Conservation (phyloP, 164 flowering plant species). For the Tetrastigma voinierianum region DNA sequence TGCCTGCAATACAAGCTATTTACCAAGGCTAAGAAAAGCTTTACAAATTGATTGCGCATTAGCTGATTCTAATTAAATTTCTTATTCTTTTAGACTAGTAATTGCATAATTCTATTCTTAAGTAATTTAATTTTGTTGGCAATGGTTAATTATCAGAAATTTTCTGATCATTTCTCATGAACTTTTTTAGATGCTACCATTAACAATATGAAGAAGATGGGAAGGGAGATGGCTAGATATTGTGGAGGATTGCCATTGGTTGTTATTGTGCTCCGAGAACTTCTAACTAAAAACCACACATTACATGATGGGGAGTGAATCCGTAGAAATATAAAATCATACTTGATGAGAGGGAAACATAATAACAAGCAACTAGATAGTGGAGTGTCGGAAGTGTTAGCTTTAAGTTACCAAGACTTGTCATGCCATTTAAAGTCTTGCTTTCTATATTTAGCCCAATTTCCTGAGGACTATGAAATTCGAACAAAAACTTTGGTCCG, state of each 20-base stretch:
- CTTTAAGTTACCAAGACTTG: conserved; percentile 29
- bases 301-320: conserved; percentile 24
- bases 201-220: conserved; percentile 8
- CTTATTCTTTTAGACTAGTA: too few species aligned
- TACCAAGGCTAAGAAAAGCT: too few species aligned
- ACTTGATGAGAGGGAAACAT: conserved; percentile 10
- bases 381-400: conserved; percentile 12
- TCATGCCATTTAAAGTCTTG: conserved; percentile 32
- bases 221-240: conserved; percentile 16
- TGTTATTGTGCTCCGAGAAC: conserved; percentile 30
- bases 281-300: conserved; percentile 20
- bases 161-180: too few species aligned
- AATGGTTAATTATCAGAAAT: too few species aligned
- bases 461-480: conserved; percentile 26
- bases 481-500: conserved; percentile 5
- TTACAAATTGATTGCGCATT: too few species aligned
- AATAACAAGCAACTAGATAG: background rate
- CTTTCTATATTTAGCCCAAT: conserved; percentile 29
- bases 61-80: too few species aligned
- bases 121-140: too few species aligned
- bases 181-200: too few species aligned
- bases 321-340: conserved; percentile 5
- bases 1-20: too few species aligned
- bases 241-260: conserved; percentile 37
- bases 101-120: too few species aligned